Evolutionary conservation across 345 rosid species (phyloP).

Genomic region (Gossypioides kirkii): DNA sequence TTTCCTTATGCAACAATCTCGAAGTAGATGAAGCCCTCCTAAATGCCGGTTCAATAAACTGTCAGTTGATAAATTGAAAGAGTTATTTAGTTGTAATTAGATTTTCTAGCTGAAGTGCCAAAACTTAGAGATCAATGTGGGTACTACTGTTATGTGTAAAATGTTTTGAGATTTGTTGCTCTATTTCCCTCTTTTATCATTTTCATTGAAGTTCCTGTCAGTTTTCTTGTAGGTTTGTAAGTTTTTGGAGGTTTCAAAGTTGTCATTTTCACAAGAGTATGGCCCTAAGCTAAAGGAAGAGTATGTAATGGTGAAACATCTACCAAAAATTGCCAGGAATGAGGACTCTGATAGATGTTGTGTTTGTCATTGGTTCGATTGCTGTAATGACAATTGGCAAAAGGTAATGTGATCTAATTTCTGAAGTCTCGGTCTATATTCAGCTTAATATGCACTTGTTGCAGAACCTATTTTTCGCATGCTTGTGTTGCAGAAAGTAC

Average conservation of each 20-base stretch:
- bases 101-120: background rate
- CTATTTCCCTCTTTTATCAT: constrained; percentile 4
- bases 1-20: background rate
- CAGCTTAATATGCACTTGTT: background rate
- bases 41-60: background rate
- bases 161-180: background rate
- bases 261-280: constrained; percentile 91
- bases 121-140: background rate
- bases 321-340: constrained; percentile 54
- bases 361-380: constrained; percentile 65
- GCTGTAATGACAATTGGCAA: constrained; percentile 97
- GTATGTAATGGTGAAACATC: constrained; percentile 84
- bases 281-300: constrained; percentile 98
- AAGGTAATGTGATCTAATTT: constrained; percentile 52
- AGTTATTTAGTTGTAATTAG: background rate
- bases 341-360: constrained; percentile 66
- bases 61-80: background rate
- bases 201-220: constrained; percentile 21
- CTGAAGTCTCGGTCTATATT: background rate
- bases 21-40: background rate
- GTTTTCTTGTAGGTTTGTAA: constrained; percentile 74
- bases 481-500: background rate
- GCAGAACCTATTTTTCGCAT: background rate
- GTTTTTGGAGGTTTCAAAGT: constrained; percentile 92
- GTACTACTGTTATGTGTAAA: background rate